Conservation (phyloP, 768 basidiomycete genomes). For the Xerocomellus amylosporus region DNA sequence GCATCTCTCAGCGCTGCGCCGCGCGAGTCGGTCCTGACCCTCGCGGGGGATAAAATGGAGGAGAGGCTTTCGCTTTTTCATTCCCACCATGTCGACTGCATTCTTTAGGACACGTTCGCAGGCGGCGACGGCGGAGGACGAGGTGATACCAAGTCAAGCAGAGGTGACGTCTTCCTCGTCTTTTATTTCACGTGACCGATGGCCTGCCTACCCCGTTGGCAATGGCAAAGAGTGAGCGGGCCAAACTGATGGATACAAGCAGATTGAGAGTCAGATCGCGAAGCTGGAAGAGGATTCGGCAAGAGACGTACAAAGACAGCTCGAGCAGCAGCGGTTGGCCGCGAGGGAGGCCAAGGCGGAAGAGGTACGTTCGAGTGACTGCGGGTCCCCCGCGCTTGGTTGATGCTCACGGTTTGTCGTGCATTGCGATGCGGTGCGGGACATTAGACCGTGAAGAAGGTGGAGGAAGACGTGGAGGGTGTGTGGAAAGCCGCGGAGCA, state of each 20-base stretch:
- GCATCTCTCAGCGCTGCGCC: too few species aligned
- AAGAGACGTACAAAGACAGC: conserved; percentile 22
- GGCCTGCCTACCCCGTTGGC: neutral
- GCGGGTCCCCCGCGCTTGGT: neutral
- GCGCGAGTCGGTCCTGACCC: neutral
- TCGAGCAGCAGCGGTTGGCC: conserved; percentile 16
- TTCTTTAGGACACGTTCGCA: neutral
- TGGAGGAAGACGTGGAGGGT: conserved; percentile 1
- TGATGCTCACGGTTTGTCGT: neutral
- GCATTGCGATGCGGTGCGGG: neutral
- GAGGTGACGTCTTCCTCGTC: conserved; percentile 9
- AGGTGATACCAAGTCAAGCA: conserved; percentile 3
- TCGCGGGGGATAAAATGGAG: conserved; percentile 4
- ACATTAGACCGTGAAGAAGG: conserved; percentile 1
- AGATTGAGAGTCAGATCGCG: conserved; percentile 25
- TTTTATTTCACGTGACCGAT: too few species aligned
- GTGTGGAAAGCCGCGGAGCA: conserved; percentile 8
- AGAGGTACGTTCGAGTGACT: conserved; percentile 9
- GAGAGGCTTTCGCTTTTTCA: neutral
- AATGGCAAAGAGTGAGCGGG: neutral
- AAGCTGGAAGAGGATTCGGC: conserved; percentile 22
- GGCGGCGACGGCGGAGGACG: neutral
- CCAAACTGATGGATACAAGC: neutral
- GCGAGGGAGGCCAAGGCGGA: neutral
- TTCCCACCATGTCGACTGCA: conserved; percentile 3